phyloP scores from a whole-genome alignment of 306 rosid species.

The Vachellia collinsii region DNA sequence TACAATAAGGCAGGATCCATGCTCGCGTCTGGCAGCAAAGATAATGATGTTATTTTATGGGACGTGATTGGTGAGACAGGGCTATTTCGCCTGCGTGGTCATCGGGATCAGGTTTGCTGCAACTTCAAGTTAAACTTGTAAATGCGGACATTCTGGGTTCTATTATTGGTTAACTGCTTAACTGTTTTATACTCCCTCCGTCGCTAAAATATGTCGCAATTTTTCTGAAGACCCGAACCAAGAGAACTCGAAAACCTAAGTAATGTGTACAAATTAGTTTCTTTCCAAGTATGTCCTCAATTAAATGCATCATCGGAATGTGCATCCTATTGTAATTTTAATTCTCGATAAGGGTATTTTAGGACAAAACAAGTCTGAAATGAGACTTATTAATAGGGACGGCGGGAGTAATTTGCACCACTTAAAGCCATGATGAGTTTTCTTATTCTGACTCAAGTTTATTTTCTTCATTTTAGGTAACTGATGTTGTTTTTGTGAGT shows the following conservation, averaged over 20 bases:
- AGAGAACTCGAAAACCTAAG: background rate
- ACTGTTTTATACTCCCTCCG: background rate
- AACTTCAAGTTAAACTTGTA: background rate
- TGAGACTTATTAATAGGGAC: background rate
- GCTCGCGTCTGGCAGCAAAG: conserved; percentile 96
- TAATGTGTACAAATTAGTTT: background rate
- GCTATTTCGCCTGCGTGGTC: conserved; percentile 91
- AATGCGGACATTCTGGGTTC: background rate
- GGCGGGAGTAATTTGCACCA: background rate
- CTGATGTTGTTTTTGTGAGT: conserved; percentile 77
- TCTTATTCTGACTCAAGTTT: conserved; percentile 4
- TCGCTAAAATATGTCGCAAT: background rate
- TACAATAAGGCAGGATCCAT: conserved; percentile 73
- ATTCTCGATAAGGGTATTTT: background rate
- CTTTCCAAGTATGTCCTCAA: background rate
- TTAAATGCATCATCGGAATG: background rate
- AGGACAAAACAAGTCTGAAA: background rate
- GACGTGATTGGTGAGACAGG: conserved; percentile 87
- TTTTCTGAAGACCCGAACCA: background rate
- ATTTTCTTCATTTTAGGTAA: conserved; percentile 62
- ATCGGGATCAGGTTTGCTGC: conserved; percentile 75
- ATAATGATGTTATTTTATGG: conserved; percentile 84
- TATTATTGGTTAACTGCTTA: background rate
- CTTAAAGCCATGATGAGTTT: background rate
- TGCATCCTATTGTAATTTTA: background rate